Conservation (phyloP, 1,139 yeast genomes). For the Petasospora fabianii region DNA sequence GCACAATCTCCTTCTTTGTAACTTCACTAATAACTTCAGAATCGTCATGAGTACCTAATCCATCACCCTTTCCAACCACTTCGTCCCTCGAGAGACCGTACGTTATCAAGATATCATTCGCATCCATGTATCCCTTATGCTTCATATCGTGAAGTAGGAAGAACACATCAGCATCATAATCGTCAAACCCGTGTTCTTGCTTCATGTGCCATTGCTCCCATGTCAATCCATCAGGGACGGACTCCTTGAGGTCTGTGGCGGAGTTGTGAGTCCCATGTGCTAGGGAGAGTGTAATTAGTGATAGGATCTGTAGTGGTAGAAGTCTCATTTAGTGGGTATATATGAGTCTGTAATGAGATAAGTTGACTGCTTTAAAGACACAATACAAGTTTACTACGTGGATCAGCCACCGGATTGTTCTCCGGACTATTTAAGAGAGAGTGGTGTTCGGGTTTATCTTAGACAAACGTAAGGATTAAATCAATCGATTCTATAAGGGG, state of each 20-base stretch:
- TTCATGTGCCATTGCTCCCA: constrained; percentile 93
- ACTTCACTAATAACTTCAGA: constrained; percentile 55
- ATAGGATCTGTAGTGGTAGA: neutral
- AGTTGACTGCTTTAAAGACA: too few species aligned
- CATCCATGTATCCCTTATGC: constrained; percentile 49
- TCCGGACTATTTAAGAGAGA: too few species aligned
- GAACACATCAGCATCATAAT: constrained; percentile 72
- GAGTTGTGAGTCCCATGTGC: constrained; percentile 14
- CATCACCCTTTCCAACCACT: constrained; percentile 85
- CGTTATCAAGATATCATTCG: constrained; percentile 66
- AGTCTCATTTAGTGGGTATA: constrained; percentile 2
- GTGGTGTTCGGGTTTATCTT: neutral
- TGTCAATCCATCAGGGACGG: constrained; percentile 46
- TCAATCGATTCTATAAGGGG: neutral
- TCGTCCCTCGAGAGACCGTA: constrained; percentile 75
- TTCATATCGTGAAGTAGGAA: constrained; percentile 76
- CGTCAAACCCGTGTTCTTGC: constrained; percentile 76
- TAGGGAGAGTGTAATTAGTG: constrained; percentile 1
- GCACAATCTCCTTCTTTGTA: constrained; percentile 53
- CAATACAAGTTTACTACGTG: too few species aligned
- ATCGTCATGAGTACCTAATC: constrained; percentile 75
- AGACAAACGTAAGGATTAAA: neutral
- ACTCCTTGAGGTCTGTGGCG: constrained; percentile 28
- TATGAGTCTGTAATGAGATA: too few species aligned
- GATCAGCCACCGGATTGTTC: too few species aligned